Base-by-base conservation (phyloP, 2,329 filamentous ascomycete species). In the Colletotrichum sp. region DNA sequence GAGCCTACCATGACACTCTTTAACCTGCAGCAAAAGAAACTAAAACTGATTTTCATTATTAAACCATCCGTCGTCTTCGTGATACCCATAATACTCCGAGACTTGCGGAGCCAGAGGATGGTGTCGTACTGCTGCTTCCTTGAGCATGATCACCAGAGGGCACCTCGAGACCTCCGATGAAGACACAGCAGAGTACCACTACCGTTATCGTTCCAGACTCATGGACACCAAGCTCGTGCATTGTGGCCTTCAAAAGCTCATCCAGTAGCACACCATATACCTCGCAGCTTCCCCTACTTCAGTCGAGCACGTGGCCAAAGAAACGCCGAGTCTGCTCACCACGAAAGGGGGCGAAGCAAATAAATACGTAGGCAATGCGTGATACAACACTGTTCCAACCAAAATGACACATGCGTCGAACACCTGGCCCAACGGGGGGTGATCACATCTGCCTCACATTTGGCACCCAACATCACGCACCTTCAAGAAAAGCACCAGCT, bases 111-210 rank as follows among this genome's bases (percentile, higher is more conserved):
- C 19, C 39, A 11, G 5, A n/a, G 39, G 4, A n/a, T n/a, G 16
- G 19, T 44, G 16, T 11, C 39, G 4, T 8, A 39, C 8, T 19
- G 39, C 39, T 5, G 9, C 19, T 4, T 44, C 8, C 16, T 19
- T 11, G 16, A 44, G 19, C 8, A n/a, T 44, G 19, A 44, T 11
- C 4, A n/a, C 2, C 8, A 11, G 0, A 5, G 19, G 19, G 6
- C 5, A 44, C 16, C 16, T 5, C 39, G 39, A 44, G 5, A 11
- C 16, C 39, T 44, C 16, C 39, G 8, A 3, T n/a, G 39, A 44
- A 44, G 39, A 44, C 5, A 5, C 5, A 5, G 2, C 39, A 9
- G 16, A 2, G 16, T 0, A n/a, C 8, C 19, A 44, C 16, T 0
- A 0, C 16, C 36, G 8, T 44, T 19, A 44, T 6, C 16, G 5